A percentile compares a stretch with the other conserved stretches of the same genome.
These are phyloP conservation scores for Penicillium atrosanguineum DNA, from an alignment of 495 filamentous ascomycete species.

Conservation along the genomic window DNA sequence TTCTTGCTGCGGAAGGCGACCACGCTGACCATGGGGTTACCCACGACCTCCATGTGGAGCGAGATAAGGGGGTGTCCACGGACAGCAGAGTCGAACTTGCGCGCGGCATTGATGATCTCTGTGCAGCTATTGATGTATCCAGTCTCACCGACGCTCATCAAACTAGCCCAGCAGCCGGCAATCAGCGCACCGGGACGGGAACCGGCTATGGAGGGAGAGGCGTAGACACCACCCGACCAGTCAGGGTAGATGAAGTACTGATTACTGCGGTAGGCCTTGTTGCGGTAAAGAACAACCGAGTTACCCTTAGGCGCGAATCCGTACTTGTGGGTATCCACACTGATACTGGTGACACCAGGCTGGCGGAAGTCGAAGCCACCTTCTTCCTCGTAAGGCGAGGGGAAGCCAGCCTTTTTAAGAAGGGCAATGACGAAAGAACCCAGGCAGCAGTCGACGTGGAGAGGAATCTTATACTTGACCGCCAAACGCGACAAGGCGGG, in stretches of 20 bases:
- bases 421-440: conserved; percentile 93
- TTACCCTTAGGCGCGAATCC: conserved; percentile 98
- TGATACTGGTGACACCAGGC: conserved; percentile 90
- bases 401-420: conserved; percentile 85
- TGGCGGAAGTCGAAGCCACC: conserved; percentile 90
- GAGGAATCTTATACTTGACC: conserved; percentile 69
- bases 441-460: conserved; percentile 97
- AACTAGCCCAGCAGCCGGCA: conserved; percentile 85
- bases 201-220: conserved; percentile 84
- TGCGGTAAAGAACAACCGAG: conserved; percentile 87
- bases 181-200: conserved; percentile 92
- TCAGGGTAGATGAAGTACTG: conserved; percentile 96
- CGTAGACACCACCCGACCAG: conserved; percentile 96
- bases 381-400: conserved; percentile 57
- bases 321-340: conserved; percentile 98
- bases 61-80: conserved; percentile 60
- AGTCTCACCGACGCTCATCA: conserved; percentile 84
- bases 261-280: conserved; percentile 68
- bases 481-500: conserved; percentile 80
- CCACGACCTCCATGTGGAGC: conserved; percentile 74
- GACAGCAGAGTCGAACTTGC: conserved; percentile 78
- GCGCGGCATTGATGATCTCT: conserved; percentile 81
- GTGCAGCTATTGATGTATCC: conserved; percentile 85
- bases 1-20: conserved; percentile 78
- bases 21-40: conserved; percentile 83